A percentile compares a stretch with the other conserved stretches of the same genome.
These are phyloP conservation scores for Theobroma cacao DNA, from an alignment of 345 rosid genomes.

Conservation along the genomic window DNA sequence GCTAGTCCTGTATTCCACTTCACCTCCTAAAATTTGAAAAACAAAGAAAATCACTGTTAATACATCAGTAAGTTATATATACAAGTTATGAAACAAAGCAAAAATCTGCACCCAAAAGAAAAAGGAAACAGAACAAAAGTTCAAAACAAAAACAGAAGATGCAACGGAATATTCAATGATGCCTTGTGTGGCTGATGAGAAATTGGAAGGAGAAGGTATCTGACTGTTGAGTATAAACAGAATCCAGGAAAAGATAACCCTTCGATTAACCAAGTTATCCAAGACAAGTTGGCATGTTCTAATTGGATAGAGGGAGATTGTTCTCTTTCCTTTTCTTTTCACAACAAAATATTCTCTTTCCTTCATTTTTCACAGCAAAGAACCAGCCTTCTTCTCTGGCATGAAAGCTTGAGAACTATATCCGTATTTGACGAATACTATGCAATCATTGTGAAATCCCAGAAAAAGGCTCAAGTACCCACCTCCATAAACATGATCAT, in stretches of 20 bases:
- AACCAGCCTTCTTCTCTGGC: neutral
- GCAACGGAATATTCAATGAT: neutral
- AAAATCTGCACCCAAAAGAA: neutral
- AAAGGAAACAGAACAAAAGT: neutral
- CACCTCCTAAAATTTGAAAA: conserved; percentile 43
- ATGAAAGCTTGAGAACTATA: neutral
- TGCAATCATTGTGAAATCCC: neutral
- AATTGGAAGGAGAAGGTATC: conserved; percentile 6
- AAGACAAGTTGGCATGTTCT: neutral
- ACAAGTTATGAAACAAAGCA: conserved; percentile 7
- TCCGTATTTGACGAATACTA: neutral
- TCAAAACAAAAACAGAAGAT: neutral
- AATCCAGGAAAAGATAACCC: neutral
- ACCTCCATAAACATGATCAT: conserved; percentile 66
- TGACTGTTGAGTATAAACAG: conserved; percentile 12
- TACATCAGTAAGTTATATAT: conserved; percentile 11
- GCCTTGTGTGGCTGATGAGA: conserved; percentile 12
- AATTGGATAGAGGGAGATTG: neutral
- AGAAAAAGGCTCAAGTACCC: conserved; percentile 18
- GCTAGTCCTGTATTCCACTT: conserved; percentile 68
- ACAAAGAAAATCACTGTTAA: conserved; percentile 11
- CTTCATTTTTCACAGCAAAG: neutral
- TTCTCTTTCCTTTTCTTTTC: neutral
- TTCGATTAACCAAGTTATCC: conserved; percentile 3
- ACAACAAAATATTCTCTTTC: neutral